Evolutionary conservation across 2,329 filamentous ascomycete genomes (phyloP).

Genomic region (Colletotrichum lindemuthianum): DNA sequence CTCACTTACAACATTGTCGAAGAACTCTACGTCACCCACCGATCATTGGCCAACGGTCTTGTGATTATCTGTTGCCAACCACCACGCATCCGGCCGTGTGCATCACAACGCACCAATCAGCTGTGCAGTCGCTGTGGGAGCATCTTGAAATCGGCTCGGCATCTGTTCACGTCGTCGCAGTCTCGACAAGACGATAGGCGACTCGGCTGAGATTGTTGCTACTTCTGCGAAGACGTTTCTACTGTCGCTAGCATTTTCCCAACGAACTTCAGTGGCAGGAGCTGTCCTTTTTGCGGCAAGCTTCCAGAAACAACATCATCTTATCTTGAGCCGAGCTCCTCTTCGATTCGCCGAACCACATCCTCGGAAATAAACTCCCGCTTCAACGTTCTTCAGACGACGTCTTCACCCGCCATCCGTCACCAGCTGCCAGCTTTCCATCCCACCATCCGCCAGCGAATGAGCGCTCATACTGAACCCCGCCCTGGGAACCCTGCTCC

Average conservation of each 20-base stretch:
- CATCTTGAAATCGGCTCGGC: conserved; percentile 17
- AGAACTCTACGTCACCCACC: no score
- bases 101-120: conserved; percentile 20
- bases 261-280: no score
- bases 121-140: conserved; percentile 19
- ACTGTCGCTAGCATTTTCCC: no score
- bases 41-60: no score
- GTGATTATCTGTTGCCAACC: neutral
- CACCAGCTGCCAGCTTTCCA: conserved; percentile 10
- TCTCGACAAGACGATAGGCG: neutral
- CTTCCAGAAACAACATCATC: neutral
- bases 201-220: neutral
- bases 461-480: conserved; percentile 26
- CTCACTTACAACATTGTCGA: neutral
- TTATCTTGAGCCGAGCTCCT: conserved; percentile 25
- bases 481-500: conserved; percentile 28
- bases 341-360: conserved; percentile 26
- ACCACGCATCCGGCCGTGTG: neutral
- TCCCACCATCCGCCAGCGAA: conserved; percentile 20
- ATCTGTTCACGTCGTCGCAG: conserved; percentile 17
- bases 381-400: conserved; percentile 14
- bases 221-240: neutral
- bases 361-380: conserved; percentile 33
- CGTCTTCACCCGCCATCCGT: neutral
- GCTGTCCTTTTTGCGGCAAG: no score